Evolutionary conservation across 345 rosid genomes (phyloP), one percentile per base, ranked within the genome.

Genomic region (Crucihimalaya himalaica): DNA sequence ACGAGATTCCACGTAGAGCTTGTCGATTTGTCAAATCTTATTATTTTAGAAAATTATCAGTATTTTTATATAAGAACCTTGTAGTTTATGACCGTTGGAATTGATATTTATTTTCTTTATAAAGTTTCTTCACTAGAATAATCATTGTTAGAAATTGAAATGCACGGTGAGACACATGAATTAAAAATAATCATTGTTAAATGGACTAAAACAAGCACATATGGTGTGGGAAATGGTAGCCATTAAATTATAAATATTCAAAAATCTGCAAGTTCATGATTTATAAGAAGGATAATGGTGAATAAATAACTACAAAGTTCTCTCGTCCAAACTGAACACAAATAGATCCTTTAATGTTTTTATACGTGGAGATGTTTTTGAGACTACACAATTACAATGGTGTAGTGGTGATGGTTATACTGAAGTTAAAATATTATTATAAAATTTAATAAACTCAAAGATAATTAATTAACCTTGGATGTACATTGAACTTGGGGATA

Each of bases 1-100:
- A 65, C 80, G 57, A 71, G 72, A 77, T 40, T 76, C 75, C 76
- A 77, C 71, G 72, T 77, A 71, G 13, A 58, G 62, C 37, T 51
- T 50, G 67, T 71, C 45, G 63, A 71, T 42, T 70, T 63, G 66
- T 46, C 75, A 76, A 70, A 57, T 29, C 62, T 27, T 40, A 3
- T 57, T 53, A 63, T 21, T n/a, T 14, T 13, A 19, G 47, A 50
- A 37, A 48, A 48, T 7, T 14, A 48, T 52, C 4, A 34, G 5
- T 60, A 15, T 40, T 5, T 6, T 6, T 31, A 21, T 25, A 28
- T 12, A 39, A 57, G 8, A 68, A 25, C 40, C 69, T 59, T 75
- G 69, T 52, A 55, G 8, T 15, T 47, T 55, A 28, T 63, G 66
- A 76, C 71, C 75, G 34, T 61, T 68, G 32, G 19, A 32, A 52